Percentiles rank a stretch among this genome's conserved stretches.
Evolutionary conservation across 2,329 filamentous ascomycete genomes (phyloP).

Genomic region (Colletotrichum truncatum): DNA sequence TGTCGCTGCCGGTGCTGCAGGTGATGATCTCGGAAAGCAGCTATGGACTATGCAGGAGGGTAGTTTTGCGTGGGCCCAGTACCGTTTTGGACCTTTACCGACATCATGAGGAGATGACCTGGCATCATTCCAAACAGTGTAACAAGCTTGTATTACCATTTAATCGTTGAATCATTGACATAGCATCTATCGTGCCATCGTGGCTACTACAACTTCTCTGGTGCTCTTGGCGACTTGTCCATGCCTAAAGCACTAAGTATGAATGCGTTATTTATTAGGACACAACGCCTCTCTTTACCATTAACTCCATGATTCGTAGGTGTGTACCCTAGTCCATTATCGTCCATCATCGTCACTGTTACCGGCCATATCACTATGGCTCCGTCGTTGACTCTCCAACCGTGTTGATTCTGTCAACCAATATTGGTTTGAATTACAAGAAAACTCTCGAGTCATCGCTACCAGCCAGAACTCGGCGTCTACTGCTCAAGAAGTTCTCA

Average conservation of each 20-base stretch:
- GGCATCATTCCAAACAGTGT: neutral
- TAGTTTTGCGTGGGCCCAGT: slow-evolving; percentile 57
- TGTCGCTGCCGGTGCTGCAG: slow-evolving; percentile 55
- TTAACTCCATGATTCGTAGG: neutral
- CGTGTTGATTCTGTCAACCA: no score
- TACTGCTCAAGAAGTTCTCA: slow-evolving; percentile 61
- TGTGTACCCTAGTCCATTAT: neutral
- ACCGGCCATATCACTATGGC: neutral
- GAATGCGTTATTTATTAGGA: slow-evolving; percentile 15
- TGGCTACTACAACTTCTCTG: neutral
- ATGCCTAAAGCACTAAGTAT: slow-evolving; percentile 9
- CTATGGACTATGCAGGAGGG: slow-evolving; percentile 57
- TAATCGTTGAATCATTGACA: neutral
- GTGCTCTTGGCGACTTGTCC: neutral
- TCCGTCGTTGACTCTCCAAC: neutral
- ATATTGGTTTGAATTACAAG: no score
- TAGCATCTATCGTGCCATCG: neutral
- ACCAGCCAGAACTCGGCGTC: slow-evolving; percentile 51
- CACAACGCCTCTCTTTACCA: neutral
- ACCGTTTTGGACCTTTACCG: slow-evolving; percentile 47
- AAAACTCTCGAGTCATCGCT: slow-evolving; percentile 46
- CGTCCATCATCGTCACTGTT: neutral
- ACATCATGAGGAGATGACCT: neutral
- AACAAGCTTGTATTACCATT: neutral
- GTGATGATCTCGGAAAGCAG: slow-evolving; percentile 50